Base-by-base conservation (phyloP, 1,139 yeast genomes). In the Diutina catenulata region DNA sequence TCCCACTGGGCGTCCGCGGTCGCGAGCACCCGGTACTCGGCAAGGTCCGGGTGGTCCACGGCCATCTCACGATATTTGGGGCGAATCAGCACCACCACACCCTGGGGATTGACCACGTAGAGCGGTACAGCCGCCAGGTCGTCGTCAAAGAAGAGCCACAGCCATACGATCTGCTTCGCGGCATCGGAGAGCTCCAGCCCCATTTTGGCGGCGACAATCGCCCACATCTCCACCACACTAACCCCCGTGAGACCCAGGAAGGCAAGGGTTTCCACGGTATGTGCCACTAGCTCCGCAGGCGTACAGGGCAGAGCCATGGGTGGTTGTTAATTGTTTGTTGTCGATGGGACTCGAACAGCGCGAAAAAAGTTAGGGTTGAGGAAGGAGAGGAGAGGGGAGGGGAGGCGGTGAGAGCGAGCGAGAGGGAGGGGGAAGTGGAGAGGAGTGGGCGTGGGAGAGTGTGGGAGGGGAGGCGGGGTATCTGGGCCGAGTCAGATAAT, bases 261-360 rank as follows among this genome's bases (percentile, higher is more conserved):
- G 15, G 35, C 20, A 9, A 31, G 25, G 7, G 24, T 21, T 21
- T 31, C 35, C 15, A 31, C 15, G 7, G 21, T 21, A 20, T 18
- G 21, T 19, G 24, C n/a, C 14, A 31, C 35, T 11, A 31, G 14
- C 23, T 31, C 35, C 5, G 35, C 35, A 2, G 35, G 35, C 9
- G 35, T 24, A n/a, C 35, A 19, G 14, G 23, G 14, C 6, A 13
- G 13, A 9, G 33, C 11, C 33, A 29, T 29, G 28, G 28, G 8
- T 4, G 5, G 7, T 7, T 13, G 28, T 13, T n/a, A n/a, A 25
- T 13, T 19, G 33, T 21, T 10, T 19, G n/a, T 20, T 13, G 35
- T 7, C 25, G 35, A 31, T 31, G 35, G 35, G 35, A 31, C 10
- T 31, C 35, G 35, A 31, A 31, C n/a, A n/a, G n/a, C n/a, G n/a